Percentiles rank a stretch among this genome's conserved stretches.
These are phyloP conservation scores for Hypoxylon sp. DNA, from an alignment of 2,329 filamentous ascomycete species.

Conservation along the genomic window DNA sequence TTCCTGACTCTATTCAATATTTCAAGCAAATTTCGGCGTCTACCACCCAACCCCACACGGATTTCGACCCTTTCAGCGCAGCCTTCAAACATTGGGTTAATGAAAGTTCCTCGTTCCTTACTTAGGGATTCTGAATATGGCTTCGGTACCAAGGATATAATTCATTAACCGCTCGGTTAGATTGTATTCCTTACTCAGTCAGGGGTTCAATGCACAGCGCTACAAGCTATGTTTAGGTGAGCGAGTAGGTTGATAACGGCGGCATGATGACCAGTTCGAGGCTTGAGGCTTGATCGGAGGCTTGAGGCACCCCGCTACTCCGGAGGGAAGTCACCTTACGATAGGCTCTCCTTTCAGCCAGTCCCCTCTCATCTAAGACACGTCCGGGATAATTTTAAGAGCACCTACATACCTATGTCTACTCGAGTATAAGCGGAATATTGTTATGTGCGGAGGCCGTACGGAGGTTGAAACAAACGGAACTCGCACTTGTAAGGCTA, in stretches of 20 bases:
- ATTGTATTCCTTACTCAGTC: constrained; percentile 5
- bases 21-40: constrained; percentile 8
- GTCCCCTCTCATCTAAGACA: constrained; percentile 32
- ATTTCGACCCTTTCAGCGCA: background rate
- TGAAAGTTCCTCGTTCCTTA: background rate
- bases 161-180: constrained; percentile 8
- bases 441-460: background rate
- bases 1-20: constrained; percentile 11
- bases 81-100: background rate
- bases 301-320: constrained; percentile 23
- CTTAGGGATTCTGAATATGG: background rate
- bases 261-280: constrained; percentile 18
- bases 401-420: background rate
- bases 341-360: constrained; percentile 34
- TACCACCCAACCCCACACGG: background rate
- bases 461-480: background rate
- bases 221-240: constrained; percentile 1
- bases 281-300: constrained; percentile 16
- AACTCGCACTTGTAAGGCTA: constrained; percentile 8
- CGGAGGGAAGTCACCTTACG: constrained; percentile 12
- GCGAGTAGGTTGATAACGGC: constrained; percentile 12
- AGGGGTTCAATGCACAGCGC: constrained; percentile 4
- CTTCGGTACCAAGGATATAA: background rate
- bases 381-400: background rate
- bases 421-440: background rate